Evolutionary conservation across 1,284 basidiomycete genomes (phyloP), one percentile per base, ranked within the genome.

Genomic region (Coniophora puteana): DNA sequence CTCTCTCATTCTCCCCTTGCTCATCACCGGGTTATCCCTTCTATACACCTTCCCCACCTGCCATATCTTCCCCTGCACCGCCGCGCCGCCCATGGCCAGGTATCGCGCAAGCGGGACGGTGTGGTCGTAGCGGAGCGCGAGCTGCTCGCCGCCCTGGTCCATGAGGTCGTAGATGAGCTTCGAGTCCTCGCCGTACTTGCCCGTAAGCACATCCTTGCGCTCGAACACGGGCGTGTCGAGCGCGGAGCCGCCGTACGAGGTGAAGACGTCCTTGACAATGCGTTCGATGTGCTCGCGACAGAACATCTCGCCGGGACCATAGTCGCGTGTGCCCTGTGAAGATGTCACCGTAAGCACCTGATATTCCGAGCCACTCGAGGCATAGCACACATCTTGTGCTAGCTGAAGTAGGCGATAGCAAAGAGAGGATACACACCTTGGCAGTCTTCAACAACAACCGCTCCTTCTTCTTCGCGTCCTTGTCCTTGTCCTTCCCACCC

Each of bases 191-290:
- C 93, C 93, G 54, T 97, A 97, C 68, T 98, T 99, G 49, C 93
- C 95, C 1, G 91, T 80, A 34, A 98, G 71, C 48, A 99, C 86
- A 59, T 99, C 95, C 63, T 93, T 94, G 48, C 95, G 83, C 70
- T 99, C 95, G 57, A 99, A 98, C 14, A 98, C 93, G 44, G 95
- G 95, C 2, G 95, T 99, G 66, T 99, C 95, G 47, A 99, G 91
- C 47, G 91, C 93, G 44, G 84, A 79, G 3, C 86, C 95, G 26
- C 96, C 95, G 60, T 89, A 96, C 12, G 83, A 78, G 42, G 90
- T 82, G 64, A 99, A 99, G 48, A 85, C 81, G 4, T 86, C 80
- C 59, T 92, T 89, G 53, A 99, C 88, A 39, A 86, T 91, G 28
- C 77, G 72, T 59, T 98, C 95, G 58, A 99, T 88, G 64, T 89